Evolutionary conservation across 139 green algal genomes (phyloP), one percentile per base, ranked within the genome.

Genomic region (Volvox africanus): DNA sequence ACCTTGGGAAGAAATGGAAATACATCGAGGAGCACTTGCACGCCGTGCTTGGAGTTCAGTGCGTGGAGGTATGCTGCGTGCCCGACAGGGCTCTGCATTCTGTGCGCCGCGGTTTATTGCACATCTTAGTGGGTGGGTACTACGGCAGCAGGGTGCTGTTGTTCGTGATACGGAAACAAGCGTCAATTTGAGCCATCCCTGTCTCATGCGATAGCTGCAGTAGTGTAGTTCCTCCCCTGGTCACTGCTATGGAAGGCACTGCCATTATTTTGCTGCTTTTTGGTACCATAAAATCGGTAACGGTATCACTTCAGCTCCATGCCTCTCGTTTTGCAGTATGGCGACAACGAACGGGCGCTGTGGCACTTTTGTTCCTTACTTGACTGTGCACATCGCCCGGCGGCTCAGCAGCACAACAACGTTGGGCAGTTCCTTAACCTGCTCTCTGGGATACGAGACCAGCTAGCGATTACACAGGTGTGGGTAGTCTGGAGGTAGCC

Each of bases 11-110:
- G 75, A 62, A 79, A 2, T 99, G 97, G 97, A 87, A 76, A 21
- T 93, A 96, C 86, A 98, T 99, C 22, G 94, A 96, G 88, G 97
- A 99, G 96, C 97, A 99, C 94, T 92, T 99, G 35, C 92, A 97
- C 76, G 97, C 98, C 62, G 92, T 96, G 33, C 93, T 99, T 77
- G 97, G 97, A 33, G 96, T 94, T 89, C 95, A 94, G 65, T 89
- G 77, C 37, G 69, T 87, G 3, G 95, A 97, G 87, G 77, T 92
- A 33, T 19, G 78, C 6, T 24, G 65, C 65, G 6, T 24, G 5
- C 11, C 21, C 65, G 16, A 26, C 65, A 28, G 5, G 65, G 44
- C 44, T 55, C 44, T 55, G 44, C 5, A 5, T 55, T 55, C 44
- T 55, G 44, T 55, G 9, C 44, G 9, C 44, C 44, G 9, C 5